Evolutionary conservation across 768 basidiomycete species (phyloP).

Genomic region (Tremella fuciformis): DNA sequence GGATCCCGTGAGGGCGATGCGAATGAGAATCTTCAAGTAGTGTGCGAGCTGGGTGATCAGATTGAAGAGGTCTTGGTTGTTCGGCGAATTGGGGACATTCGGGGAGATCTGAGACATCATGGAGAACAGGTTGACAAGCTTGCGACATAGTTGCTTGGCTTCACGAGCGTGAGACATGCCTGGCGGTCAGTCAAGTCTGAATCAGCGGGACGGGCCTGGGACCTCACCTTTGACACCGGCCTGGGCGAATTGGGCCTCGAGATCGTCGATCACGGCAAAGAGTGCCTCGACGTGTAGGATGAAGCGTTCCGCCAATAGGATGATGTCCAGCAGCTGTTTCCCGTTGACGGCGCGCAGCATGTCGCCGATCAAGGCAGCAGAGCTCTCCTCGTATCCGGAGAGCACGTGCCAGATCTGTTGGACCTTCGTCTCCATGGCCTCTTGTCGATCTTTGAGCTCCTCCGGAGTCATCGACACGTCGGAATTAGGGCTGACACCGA

Average conservation of each 20-base stretch:
- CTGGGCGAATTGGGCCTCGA: conserved; percentile 79
- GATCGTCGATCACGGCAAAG: conserved; percentile 93
- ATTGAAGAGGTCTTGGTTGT: conserved; percentile 88
- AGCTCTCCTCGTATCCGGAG: conserved; percentile 98
- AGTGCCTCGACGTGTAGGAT: conserved; percentile 97
- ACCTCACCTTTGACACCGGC: conserved; percentile 77
- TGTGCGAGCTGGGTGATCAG: conserved; percentile 98
- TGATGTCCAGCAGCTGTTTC: conserved; percentile 91
- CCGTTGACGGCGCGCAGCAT: conserved; percentile 98
- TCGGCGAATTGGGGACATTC: conserved; percentile 22
- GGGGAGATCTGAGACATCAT: conserved; percentile 80
- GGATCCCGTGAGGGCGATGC: conserved; percentile 92
- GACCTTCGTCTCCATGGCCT: conserved; percentile 93
- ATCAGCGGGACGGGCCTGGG: not conserved
- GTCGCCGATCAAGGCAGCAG: conserved; percentile 96
- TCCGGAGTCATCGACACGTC: conserved; percentile 73
- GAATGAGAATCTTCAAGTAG: conserved; percentile 98
- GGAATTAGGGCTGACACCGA: conserved; percentile 58
- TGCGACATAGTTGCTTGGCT: conserved; percentile 96
- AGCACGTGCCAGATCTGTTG: conserved; percentile 99
- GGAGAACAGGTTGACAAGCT: conserved; percentile 97
- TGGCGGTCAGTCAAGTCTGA: conserved; percentile 45
- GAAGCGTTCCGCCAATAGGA: conserved; percentile 97
- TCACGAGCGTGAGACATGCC: conserved; percentile 98
- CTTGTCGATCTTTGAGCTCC: conserved; percentile 83